Evolutionary conservation across 164 flowering plant genomes (phyloP).

Genomic region (Liriodendron chinense): DNA sequence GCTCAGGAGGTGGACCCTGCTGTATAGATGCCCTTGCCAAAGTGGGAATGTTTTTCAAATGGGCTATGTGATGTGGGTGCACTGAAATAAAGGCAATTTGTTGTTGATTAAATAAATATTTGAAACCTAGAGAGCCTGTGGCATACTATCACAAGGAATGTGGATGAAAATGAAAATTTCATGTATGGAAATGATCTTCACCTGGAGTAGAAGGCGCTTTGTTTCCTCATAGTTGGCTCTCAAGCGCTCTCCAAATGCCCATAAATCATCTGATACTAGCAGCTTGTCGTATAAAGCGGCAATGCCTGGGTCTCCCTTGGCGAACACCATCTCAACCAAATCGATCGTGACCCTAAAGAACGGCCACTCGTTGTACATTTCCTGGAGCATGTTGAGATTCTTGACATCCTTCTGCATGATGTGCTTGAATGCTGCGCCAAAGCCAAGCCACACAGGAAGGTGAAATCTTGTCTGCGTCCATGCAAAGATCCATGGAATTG

Average conservation of each 20-base stretch:
- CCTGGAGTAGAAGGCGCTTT: conserved; percentile 80
- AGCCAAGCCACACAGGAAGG: conserved; percentile 99
- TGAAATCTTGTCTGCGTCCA: conserved; percentile 99
- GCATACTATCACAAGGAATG: not conserved
- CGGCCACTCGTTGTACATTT: conserved; percentile 97
- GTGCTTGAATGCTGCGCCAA: conserved; percentile 87
- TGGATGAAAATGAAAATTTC: not conserved
- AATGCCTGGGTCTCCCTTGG: conserved; percentile 98
- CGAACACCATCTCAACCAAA: conserved; percentile 97
- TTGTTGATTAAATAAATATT: too few species aligned
- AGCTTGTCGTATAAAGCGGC: conserved; percentile 91
- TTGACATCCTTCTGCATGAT: conserved; percentile 67
- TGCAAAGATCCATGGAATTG: conserved; percentile 99
- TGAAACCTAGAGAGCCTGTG: too few species aligned
- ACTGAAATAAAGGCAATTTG: too few species aligned
- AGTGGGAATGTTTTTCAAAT: too few species aligned
- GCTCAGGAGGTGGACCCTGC: too few species aligned
- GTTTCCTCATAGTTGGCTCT: conserved; percentile 79
- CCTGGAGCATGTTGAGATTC: conserved; percentile 80
- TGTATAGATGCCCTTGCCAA: too few species aligned
- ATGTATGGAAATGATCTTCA: conserved; percentile 17
- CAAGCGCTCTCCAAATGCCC: conserved; percentile 77
- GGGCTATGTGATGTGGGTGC: too few species aligned
- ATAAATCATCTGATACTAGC: conserved; percentile 83
- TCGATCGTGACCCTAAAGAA: conserved; percentile 97